phyloP scores from a whole-genome alignment of 352 stramenopile genomes.

The Phytophthora citrophthora region DNA sequence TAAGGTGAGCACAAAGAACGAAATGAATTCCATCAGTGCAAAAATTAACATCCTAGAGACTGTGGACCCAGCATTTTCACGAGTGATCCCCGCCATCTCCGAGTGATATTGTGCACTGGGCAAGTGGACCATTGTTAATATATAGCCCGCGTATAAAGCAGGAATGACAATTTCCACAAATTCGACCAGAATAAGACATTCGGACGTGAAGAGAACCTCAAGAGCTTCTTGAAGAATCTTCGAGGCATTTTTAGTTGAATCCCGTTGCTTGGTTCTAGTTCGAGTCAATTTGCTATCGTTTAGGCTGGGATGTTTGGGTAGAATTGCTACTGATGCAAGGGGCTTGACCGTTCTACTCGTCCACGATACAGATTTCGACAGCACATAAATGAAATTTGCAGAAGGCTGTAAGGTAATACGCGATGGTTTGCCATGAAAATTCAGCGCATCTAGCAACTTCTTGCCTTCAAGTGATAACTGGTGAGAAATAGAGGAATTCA shows the following conservation, averaged over 20 bases:
- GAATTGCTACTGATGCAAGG: background rate
- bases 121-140: background rate
- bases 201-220: slow-evolving; percentile 3
- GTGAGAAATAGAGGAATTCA: background rate
- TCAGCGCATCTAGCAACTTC: background rate
- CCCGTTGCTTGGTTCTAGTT: background rate
- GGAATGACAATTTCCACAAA: slow-evolving; percentile 1
- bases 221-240: background rate
- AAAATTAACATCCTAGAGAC: slow-evolving; percentile 21
- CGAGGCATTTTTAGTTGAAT: background rate
- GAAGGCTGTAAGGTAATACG: background rate
- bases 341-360: background rate
- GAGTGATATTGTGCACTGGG: slow-evolving; percentile 1
- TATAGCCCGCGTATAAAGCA: background rate
- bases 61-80: background rate
- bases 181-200: background rate
- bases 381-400: background rate
- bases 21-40: slow-evolving; percentile 18
- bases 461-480: background rate
- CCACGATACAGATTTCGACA: background rate
- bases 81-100: slow-evolving; percentile 10
- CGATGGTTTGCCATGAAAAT: background rate
- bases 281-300: background rate
- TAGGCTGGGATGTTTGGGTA: background rate
- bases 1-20: slow-evolving; percentile 13